Percentiles rank a stretch among this genome's conserved stretches.
These are phyloP conservation scores for Colletotrichum musicola DNA, from an alignment of 2,329 filamentous ascomycete genomes.

Conservation along the genomic window DNA sequence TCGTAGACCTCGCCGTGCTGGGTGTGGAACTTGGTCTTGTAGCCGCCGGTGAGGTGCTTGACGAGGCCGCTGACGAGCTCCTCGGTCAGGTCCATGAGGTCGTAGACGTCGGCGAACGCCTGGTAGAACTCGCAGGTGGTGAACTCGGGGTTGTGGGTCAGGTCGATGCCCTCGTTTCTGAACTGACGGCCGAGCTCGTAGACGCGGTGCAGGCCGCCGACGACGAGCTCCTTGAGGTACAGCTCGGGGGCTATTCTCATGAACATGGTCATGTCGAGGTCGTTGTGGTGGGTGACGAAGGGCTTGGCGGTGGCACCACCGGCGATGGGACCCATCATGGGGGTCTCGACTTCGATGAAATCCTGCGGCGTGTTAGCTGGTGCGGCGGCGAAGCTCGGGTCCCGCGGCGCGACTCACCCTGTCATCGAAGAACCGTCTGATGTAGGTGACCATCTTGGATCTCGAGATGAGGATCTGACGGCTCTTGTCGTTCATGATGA, in stretches of 20 bases:
- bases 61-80: constrained; percentile 92
- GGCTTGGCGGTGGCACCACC: constrained; percentile 96
- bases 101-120: constrained; percentile 92
- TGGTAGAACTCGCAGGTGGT: constrained; percentile 98
- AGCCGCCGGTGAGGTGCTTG: constrained; percentile 87
- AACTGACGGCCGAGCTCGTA: constrained; percentile 98
- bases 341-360: constrained; percentile 95
- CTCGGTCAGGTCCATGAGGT: constrained; percentile 90
- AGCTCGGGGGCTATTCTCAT: constrained; percentile 88
- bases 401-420: constrained; percentile 50
- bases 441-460: constrained; percentile 88
- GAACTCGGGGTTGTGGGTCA: constrained; percentile 98
- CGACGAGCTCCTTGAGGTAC: constrained; percentile 95
- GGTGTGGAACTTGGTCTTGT: constrained; percentile 87
- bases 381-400: background rate
- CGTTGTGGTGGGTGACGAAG: constrained; percentile 96
- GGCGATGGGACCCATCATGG: constrained; percentile 96
- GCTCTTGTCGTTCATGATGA: constrained; percentile 95
- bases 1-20: constrained; percentile 88
- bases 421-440: constrained; percentile 89
- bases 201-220: constrained; percentile 93
- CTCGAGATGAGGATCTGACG: constrained; percentile 87
- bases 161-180: constrained; percentile 90
- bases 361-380: constrained; percentile 55
- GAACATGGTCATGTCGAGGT: constrained; percentile 93